These are phyloP conservation scores for Cornus controversa DNA, from an alignment of 148 eudicot genomes.

Conservation along the genomic window DNA sequence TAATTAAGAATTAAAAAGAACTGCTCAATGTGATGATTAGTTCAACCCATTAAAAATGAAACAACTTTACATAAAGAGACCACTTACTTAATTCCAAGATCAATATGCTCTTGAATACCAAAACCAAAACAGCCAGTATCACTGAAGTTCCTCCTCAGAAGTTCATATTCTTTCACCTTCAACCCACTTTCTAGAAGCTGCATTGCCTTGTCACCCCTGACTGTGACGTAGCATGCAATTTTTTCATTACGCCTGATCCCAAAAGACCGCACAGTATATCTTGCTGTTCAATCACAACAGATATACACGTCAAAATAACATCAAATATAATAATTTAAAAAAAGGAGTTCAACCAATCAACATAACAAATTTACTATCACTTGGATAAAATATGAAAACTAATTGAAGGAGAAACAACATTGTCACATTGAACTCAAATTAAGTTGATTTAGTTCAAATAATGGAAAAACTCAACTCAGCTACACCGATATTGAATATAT, in stretches of 20 bases:
- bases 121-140: conserved; percentile 86
- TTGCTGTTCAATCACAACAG: conserved; percentile 36
- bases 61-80: background rate
- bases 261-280: conserved; percentile 77
- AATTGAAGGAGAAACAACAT: too few species aligned
- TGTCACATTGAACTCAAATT: too few species aligned
- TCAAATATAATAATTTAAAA: background rate
- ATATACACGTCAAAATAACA: background rate
- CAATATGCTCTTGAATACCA: conserved; percentile 84
- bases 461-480: too few species aligned
- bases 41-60: too few species aligned
- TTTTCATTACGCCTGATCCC: conserved; percentile 92
- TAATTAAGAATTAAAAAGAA: too few species aligned
- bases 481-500: background rate
- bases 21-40: too few species aligned
- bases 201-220: conserved; percentile 93
- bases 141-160: conserved; percentile 77
- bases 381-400: too few species aligned
- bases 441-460: too few species aligned
- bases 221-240: conserved; percentile 84
- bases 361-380: too few species aligned
- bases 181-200: conserved; percentile 81
- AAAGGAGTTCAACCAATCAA: background rate
- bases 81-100: conserved; percentile 75
- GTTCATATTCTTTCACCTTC: conserved; percentile 87